Percentiles rank a stretch among this genome's conserved stretches.
phyloP scores from a whole-genome alignment of 1,284 basidiomycete species.

The Malassezia caprae region DNA sequence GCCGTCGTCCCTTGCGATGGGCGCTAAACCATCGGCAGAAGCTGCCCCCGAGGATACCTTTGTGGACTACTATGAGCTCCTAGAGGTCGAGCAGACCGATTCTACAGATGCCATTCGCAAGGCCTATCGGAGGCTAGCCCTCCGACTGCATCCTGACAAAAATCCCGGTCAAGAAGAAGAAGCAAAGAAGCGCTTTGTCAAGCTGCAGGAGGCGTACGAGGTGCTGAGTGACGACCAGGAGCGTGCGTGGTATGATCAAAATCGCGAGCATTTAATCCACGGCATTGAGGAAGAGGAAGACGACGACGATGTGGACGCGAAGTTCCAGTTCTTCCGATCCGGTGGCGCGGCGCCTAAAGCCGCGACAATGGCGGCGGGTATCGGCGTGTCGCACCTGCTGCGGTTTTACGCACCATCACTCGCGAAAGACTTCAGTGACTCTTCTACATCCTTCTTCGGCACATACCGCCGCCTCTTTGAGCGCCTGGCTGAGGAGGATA shows the following conservation, averaged over 20 bases:
- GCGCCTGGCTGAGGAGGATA: slow-evolving; percentile 73
- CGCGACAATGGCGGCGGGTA: slow-evolving; percentile 64
- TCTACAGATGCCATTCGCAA: slow-evolving; percentile 42
- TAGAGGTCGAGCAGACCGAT: slow-evolving; percentile 37
- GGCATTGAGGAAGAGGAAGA: slow-evolving; percentile 33
- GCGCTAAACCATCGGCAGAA: slow-evolving; percentile 13
- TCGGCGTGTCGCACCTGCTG: slow-evolving; percentile 69
- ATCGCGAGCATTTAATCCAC: slow-evolving; percentile 61
- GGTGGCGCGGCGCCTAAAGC: slow-evolving; percentile 54
- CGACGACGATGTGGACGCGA: slow-evolving; percentile 25
- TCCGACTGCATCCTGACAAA: slow-evolving; percentile 51
- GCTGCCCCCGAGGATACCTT: slow-evolving; percentile 24
- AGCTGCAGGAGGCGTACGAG: slow-evolving; percentile 89
- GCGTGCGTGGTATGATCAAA: slow-evolving; percentile 95
- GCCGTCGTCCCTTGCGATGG: slow-evolving; percentile 2
- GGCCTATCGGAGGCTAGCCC: slow-evolving; percentile 46
- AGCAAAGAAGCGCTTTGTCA: slow-evolving; percentile 76
- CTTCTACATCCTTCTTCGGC: slow-evolving; percentile 63
- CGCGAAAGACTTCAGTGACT: slow-evolving; percentile 57
- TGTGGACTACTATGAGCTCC: slow-evolving; percentile 41
- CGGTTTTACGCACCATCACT: slow-evolving; percentile 72
- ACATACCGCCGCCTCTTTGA: slow-evolving; percentile 81
- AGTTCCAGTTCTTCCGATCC: slow-evolving; percentile 67
- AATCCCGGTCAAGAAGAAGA: slow-evolving; percentile 60
- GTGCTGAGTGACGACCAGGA: slow-evolving; percentile 55